Conservation (phyloP, 2,329 filamentous ascomycete species). For the Fusarium domesticum region DNA sequence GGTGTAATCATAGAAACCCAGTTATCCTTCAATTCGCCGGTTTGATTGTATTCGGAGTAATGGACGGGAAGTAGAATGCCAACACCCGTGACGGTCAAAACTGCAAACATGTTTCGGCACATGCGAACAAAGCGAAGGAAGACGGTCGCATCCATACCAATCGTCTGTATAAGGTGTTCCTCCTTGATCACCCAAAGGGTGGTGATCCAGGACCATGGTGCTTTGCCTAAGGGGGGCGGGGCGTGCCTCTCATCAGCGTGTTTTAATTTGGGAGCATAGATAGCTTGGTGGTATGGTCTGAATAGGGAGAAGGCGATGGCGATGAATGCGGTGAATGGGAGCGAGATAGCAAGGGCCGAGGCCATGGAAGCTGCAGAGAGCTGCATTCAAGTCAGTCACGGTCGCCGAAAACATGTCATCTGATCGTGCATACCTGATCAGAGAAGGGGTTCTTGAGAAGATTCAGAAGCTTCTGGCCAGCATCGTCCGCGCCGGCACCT, state of each 20-base stretch:
- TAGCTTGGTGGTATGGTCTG: conserved; percentile 84
- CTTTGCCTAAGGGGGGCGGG: conserved; percentile 80
- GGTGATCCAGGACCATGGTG: conserved; percentile 81
- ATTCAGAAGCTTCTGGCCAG: conserved; percentile 45
- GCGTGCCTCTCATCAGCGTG: conserved; percentile 88
- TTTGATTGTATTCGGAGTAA: conserved; percentile 43
- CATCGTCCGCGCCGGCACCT: conserved; percentile 22
- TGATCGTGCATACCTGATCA: conserved; percentile 38
- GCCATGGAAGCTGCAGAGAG: conserved; percentile 56
- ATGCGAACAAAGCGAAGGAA: conserved; percentile 88
- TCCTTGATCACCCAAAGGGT: conserved; percentile 79
- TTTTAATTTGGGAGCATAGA: conserved; percentile 92
- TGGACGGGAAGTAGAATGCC: conserved; percentile 81
- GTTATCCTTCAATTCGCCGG: conserved; percentile 22
- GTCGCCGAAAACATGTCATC: neutral
- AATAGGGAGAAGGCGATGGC: conserved; percentile 82
- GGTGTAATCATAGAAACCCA: conserved; percentile 62
- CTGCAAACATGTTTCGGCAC: conserved; percentile 85
- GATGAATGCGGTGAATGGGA: conserved; percentile 71
- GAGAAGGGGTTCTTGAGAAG: conserved; percentile 52
- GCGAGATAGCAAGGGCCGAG: conserved; percentile 75
- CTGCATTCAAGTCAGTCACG: conserved; percentile 20
- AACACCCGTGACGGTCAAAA: conserved; percentile 69
- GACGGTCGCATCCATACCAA: conserved; percentile 86
- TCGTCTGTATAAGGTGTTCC: conserved; percentile 70